These are phyloP conservation scores for Albatrellus sp. DNA, from an alignment of 1,284 basidiomycete species.

Conservation along the genomic window DNA sequence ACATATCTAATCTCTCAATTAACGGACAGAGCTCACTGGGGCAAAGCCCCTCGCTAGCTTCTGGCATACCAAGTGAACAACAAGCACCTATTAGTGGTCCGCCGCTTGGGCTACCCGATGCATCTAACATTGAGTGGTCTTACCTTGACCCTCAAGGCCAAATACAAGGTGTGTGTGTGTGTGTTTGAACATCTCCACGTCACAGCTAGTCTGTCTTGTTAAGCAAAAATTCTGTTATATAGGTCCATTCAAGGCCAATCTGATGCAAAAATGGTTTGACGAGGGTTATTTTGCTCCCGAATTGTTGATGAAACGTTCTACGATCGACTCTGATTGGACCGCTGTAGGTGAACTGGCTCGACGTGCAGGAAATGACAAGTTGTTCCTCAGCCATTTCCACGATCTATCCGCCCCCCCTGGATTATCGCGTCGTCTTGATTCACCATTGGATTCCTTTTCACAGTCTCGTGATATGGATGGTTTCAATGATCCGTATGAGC, in stretches of 20 bases:
- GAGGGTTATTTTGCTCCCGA: constrained; percentile 85
- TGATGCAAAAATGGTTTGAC: constrained; percentile 96
- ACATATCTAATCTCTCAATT: neutral
- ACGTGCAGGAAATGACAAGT: constrained; percentile 37
- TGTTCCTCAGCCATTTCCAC: constrained; percentile 47
- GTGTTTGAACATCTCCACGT: neutral
- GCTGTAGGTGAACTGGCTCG: constrained; percentile 45
- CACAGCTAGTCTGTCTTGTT: neutral
- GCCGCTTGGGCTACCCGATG: constrained; percentile 41
- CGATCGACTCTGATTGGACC: constrained; percentile 53
- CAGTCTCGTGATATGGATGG: constrained; percentile 24
- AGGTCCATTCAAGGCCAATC: constrained; percentile 84
- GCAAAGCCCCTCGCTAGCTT: neutral
- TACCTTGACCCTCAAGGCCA: constrained; percentile 87
- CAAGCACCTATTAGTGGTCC: constrained; percentile 17
- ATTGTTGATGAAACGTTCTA: constrained; percentile 72
- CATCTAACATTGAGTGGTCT: constrained; percentile 74
- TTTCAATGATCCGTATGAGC: constrained; percentile 46
- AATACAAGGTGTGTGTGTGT: constrained; percentile 69
- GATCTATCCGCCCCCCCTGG: constrained; percentile 38
- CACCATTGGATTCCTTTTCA: constrained; percentile 25
- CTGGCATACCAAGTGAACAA: neutral
- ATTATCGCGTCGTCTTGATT: constrained; percentile 33
- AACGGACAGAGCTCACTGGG: neutral
- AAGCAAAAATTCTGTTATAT: neutral